Conservation (phyloP, 768 basidiomycete genomes). For the Termitomyces titanicus region DNA sequence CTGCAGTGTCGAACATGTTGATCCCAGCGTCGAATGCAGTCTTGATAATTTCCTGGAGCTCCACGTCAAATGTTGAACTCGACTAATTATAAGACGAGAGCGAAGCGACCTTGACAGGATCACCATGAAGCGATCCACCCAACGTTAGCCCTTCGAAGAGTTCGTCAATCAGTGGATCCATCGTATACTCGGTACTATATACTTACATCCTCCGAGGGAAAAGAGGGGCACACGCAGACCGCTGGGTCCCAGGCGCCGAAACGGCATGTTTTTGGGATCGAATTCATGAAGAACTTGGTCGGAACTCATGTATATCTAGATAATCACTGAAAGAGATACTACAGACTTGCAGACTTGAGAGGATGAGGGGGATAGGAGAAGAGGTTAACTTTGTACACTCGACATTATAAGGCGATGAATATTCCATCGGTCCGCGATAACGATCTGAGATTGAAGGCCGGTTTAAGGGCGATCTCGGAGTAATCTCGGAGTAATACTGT, state of each 20-base stretch:
- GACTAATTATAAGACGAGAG: background rate
- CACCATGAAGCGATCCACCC: conserved; percentile 60
- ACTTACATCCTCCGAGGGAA: conserved; percentile 62
- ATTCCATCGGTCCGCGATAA: background rate
- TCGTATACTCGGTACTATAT: background rate
- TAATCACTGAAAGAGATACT: no score
- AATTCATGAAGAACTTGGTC: conserved; percentile 26
- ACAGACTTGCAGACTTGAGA: background rate
- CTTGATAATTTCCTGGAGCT: conserved; percentile 70
- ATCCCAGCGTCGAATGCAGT: conserved; percentile 73
- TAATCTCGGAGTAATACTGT: background rate
- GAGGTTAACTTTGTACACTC: no score
- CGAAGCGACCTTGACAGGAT: conserved; percentile 57
- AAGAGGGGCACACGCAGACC: conserved; percentile 66
- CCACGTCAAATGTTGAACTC: background rate
- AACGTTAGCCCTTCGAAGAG: conserved; percentile 47
- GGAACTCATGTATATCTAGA: no score
- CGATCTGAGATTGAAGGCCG: no score
- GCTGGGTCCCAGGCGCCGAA: conserved; percentile 54
- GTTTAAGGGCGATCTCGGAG: no score
- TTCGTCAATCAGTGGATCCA: background rate
- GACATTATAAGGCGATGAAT: no score
- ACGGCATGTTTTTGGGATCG: conserved; percentile 54
- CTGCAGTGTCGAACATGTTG: conserved; percentile 75
- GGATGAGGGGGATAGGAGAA: background rate